These are phyloP conservation scores for Aegilops bicornis DNA, from an alignment of 176 grass and related monocot species.

Conservation along the genomic window DNA sequence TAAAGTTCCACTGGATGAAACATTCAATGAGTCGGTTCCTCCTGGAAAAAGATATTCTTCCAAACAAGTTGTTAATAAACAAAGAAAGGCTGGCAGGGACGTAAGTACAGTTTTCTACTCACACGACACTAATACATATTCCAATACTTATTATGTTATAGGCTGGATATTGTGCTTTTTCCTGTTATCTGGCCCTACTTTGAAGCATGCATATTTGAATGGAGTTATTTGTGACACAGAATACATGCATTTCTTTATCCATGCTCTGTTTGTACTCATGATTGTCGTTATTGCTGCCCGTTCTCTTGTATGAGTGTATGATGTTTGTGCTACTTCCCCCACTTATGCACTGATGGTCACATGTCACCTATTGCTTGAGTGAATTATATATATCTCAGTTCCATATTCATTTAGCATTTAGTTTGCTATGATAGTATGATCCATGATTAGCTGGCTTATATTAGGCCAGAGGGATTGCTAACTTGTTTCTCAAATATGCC, in stretches of 20 bases:
- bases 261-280: not conserved
- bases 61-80: slow-evolving; percentile 71
- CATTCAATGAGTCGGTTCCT: slow-evolving; percentile 57
- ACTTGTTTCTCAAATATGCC: not conserved
- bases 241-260: not conserved
- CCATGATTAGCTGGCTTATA: not conserved
- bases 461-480: not conserved
- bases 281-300: not conserved
- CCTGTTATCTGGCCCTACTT: not conserved
- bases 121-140: not conserved
- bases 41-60: slow-evolving; percentile 88
- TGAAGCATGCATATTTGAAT: not conserved
- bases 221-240: not conserved
- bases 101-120: slow-evolving; percentile 42
- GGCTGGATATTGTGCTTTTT: not conserved
- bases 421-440: not conserved
- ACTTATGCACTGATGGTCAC: not conserved
- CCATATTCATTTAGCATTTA: not conserved
- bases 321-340: not conserved
- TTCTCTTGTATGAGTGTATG: not conserved
- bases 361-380: not conserved
- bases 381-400: not conserved
- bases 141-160: not conserved
- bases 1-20: slow-evolving; percentile 84
- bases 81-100: slow-evolving; percentile 60